Base-by-base conservation (phyloP, 1,284 basidiomycete species). In the Microbotryum lychnidis-dioicae region DNA sequence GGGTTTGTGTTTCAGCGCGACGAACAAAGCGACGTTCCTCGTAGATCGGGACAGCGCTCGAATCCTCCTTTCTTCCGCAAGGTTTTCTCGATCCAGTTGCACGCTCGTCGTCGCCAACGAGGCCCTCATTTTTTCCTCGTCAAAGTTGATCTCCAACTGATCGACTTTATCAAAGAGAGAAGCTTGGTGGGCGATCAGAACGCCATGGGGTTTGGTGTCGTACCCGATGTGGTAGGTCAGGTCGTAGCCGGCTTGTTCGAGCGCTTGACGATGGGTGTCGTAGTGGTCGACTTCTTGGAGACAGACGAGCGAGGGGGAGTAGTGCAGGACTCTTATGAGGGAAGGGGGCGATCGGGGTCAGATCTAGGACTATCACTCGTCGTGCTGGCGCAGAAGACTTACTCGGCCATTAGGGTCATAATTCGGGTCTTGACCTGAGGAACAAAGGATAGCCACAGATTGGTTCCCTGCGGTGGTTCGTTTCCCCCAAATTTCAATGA, bases 21-120 rank as follows among this genome's bases (percentile, higher is more conserved):
- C 80, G n/a, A 93, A 74, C 54, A 84, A 80, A 1, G 82, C 67
- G 58, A 96, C 86, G 72, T 96, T 97, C 72, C 81, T 87, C 4
- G 91, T 96, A 45, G 60, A 33, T 31, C 71, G 56, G 18, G 65
- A 56, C 21, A 63, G 50, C 4, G 62, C 66, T 2, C 62, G 60
- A 3, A 54, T 56, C 3, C 10, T 31, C 3, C 65, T 50, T 6
- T 57, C 53, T 8, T 46, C 57, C 3, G 54, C n/a, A 58, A 62
- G 44, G 56, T 60, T 54, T 45, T 49, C 51, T 58, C 55, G 42
- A 51, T 58, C 27, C 45, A 46, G 27, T 58, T 45, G 21, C 16
- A 44, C 25, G 48, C n/a, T 23, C 23, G 16, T 16, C 37, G 49
- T n/a, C 49, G 50, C 52, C 18, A 23, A 21, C 9, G 6, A 44